Conservation (phyloP, 2,329 filamentous ascomycete genomes). For the Ophidiomyces ophidiicola region DNA sequence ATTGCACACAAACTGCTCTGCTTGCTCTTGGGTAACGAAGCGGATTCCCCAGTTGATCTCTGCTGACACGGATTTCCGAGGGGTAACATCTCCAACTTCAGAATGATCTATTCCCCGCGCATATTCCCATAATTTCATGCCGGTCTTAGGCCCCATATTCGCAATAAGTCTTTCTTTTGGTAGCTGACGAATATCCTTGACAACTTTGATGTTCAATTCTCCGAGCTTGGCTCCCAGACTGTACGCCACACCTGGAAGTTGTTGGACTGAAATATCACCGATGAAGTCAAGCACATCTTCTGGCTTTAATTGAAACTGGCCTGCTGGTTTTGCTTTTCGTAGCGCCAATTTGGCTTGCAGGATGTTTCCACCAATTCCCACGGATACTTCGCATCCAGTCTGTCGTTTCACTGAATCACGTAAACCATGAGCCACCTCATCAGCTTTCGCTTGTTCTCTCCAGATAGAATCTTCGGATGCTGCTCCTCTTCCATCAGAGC, state of each 20-base stretch:
- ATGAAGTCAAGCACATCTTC: slow-evolving; percentile 68
- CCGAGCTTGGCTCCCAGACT: slow-evolving; percentile 81
- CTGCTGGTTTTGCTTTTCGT: slow-evolving; percentile 84
- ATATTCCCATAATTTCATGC: slow-evolving; percentile 82
- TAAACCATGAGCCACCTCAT: slow-evolving; percentile 56
- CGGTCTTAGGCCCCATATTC: slow-evolving; percentile 78
- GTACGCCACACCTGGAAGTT: slow-evolving; percentile 82
- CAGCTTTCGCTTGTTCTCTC: slow-evolving; percentile 66
- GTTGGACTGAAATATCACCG: slow-evolving; percentile 62
- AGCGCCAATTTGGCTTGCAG: slow-evolving; percentile 82
- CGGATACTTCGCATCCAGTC: slow-evolving; percentile 78
- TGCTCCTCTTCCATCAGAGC: slow-evolving; percentile 52
- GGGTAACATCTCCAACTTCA: slow-evolving; percentile 73
- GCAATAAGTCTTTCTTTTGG: slow-evolving; percentile 64
- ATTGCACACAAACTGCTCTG: slow-evolving; percentile 79
- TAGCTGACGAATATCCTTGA: slow-evolving; percentile 68
- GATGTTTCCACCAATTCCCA: slow-evolving; percentile 86
- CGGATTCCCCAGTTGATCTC: slow-evolving; percentile 98
- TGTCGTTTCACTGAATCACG: slow-evolving; percentile 57
- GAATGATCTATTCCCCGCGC: slow-evolving; percentile 72
- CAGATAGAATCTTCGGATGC: slow-evolving; percentile 57
- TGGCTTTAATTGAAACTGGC: slow-evolving; percentile 77
- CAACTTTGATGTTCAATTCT: slow-evolving; percentile 67
- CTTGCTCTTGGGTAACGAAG: slow-evolving; percentile 83
- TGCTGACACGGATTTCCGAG: slow-evolving; percentile 88